Conservation (phyloP, 192 early-diverging fungal genomes). For the Coemansia sp. region DNA sequence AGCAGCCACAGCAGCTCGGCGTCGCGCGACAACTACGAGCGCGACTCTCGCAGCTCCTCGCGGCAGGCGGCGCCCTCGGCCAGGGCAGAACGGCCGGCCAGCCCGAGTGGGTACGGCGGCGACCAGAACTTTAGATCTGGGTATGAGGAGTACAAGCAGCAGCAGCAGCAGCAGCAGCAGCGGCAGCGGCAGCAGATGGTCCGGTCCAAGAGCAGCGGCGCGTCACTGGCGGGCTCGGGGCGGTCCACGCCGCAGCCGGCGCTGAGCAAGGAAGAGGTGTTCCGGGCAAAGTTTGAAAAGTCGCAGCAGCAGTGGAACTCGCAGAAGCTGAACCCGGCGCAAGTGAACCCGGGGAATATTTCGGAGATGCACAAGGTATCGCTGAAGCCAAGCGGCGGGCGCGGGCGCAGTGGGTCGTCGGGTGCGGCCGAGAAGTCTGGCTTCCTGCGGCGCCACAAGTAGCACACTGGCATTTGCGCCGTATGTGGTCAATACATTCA, state of each 20-base stretch:
- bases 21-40: slow-evolving; percentile 5
- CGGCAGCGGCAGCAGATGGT: slow-evolving; percentile 13
- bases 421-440: slow-evolving; percentile 12
- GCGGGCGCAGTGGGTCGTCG: slow-evolving; percentile 26
- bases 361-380: slow-evolving; percentile 44
- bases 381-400: slow-evolving; percentile 15
- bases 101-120: slow-evolving; percentile 8
- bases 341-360: slow-evolving; percentile 16
- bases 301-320: slow-evolving; percentile 44
- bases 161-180: slow-evolving; percentile 23
- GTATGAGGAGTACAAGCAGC: slow-evolving; percentile 40
- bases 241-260: slow-evolving; percentile 7
- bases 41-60: slow-evolving; percentile 1
- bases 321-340: slow-evolving; percentile 8
- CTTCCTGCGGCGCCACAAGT: slow-evolving; percentile 30
- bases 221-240: background rate
- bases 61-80: background rate
- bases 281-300: slow-evolving; percentile 44
- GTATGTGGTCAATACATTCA: no score
- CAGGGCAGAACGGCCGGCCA: slow-evolving; percentile 10
- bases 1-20: slow-evolving; percentile 15
- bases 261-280: slow-evolving; percentile 38
- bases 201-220: slow-evolving; percentile 26
- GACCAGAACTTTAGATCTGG: slow-evolving; percentile 34
- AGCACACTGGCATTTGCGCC: no score